phyloP scores from a whole-genome alignment of 2,329 filamentous ascomycete species.

The Epicoccum nigrum region DNA sequence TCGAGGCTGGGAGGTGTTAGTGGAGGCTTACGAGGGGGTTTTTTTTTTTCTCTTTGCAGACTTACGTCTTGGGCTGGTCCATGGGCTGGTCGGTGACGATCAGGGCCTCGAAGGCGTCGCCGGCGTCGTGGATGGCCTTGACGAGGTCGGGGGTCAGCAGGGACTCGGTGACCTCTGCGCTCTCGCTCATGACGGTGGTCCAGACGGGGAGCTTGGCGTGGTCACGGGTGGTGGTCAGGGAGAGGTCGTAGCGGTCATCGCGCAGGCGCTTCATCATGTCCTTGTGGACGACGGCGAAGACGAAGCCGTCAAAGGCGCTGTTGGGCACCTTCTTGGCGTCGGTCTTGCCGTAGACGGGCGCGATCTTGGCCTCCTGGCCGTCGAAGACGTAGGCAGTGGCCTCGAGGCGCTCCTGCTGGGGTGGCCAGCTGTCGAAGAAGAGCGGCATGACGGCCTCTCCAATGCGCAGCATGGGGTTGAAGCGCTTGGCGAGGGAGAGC shows the following conservation, averaged over 20 bases:
- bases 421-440: slow-evolving; percentile 77
- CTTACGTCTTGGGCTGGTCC: slow-evolving; percentile 84
- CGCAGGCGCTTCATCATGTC: slow-evolving; percentile 87
- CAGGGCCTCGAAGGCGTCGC: slow-evolving; percentile 77
- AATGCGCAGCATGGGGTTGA: slow-evolving; percentile 75
- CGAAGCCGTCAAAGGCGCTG: slow-evolving; percentile 82
- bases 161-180: slow-evolving; percentile 87
- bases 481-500: slow-evolving; percentile 80
- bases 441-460: slow-evolving; percentile 74
- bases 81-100: slow-evolving; percentile 88
- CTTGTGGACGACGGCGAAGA: slow-evolving; percentile 96
- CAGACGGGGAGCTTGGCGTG: slow-evolving; percentile 86
- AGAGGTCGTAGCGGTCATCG: slow-evolving; percentile 92
- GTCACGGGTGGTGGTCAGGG: slow-evolving; percentile 91
- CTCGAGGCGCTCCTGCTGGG: slow-evolving; percentile 75
- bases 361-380: slow-evolving; percentile 81
- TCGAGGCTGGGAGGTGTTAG: slow-evolving; percentile 66
- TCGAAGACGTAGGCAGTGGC: slow-evolving; percentile 87
- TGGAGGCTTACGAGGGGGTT: neutral
- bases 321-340: slow-evolving; percentile 67
- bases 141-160: slow-evolving; percentile 88
- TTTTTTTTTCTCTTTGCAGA: too few relatives aligned
- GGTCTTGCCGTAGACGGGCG: slow-evolving; percentile 67
- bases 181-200: slow-evolving; percentile 96
- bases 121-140: slow-evolving; percentile 77